Evolutionary conservation across 148 eudicot species (phyloP), one percentile per base, ranked within the genome.

Genomic region (Diospyros lotus): DNA sequence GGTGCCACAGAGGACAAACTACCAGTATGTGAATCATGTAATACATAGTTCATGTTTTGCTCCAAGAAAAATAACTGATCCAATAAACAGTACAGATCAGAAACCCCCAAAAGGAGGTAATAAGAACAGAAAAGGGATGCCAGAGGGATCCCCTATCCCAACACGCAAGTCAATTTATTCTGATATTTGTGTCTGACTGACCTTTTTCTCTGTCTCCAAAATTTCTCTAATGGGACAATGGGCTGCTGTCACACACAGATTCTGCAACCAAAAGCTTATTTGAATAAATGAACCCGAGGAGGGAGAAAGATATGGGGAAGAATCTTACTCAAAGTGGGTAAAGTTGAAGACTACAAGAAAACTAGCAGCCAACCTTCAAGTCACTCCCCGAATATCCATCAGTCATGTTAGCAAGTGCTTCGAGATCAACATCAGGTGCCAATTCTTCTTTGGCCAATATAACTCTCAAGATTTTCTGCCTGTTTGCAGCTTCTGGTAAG

Each of bases 341-440:
- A 28, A 28, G 28, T 28, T 28, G 28, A 28, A 28, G 28, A 28
- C 28, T 28, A 53, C 61, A 50, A 75, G 38, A 58, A 64, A 68
- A 9, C 44, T 64, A 15, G 54, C 28, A 71, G 38, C 64, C 59
- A 73, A 95, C 99, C 97, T 95, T 95, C 52, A 95, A 93, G 75
- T 95, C 99, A 82, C 99, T 95, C 79, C 99, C 99, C 56, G 99
- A 95, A 74, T 95, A 95, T 73, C 99, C 99, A 73, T 93, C 99
- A 12, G 99, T 92, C 87, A 95, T 81, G 82, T 80, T 90, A 64
- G 99, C 99, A 82, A 95, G 69, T 67, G 90, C 83, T 80, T 90
- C 97, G 75, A 92, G 77, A 81, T 93, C 96, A 58, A 93, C 85
- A 81, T 82, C 88, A 54, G 94, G 80, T 52, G 96, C 84, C 76